Conservation (phyloP, 2,329 filamentous ascomycete species). For the Didymellaceae sp. region DNA sequence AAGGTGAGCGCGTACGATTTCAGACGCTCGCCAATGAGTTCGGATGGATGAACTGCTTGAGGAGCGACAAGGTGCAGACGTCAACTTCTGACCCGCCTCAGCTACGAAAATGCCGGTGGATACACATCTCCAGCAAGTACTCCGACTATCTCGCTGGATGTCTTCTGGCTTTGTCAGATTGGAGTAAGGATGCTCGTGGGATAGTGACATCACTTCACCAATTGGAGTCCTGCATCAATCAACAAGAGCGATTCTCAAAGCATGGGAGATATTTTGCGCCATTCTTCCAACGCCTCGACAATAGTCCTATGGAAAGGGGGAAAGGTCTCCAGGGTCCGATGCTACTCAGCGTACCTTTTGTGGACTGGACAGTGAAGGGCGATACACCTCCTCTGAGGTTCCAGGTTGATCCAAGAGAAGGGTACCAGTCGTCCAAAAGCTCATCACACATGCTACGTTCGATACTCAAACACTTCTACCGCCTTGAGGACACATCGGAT, state of each 20-base stretch:
- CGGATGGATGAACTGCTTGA: slow-evolving; percentile 52
- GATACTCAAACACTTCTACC: slow-evolving; percentile 53
- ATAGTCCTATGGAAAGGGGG: slow-evolving; percentile 15
- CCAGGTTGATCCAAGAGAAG: slow-evolving; percentile 51
- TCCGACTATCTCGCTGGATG: slow-evolving; percentile 48
- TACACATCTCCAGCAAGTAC: slow-evolving; percentile 53
- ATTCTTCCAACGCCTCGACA: slow-evolving; percentile 46
- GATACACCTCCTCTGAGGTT: slow-evolving; percentile 49
- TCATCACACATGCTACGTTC: slow-evolving; percentile 51
- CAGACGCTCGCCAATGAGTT: slow-evolving; percentile 47
- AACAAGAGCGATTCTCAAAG: slow-evolving; percentile 53
- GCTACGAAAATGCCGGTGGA: slow-evolving; percentile 49
- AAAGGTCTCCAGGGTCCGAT: slow-evolving; percentile 36
- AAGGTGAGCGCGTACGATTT: slow-evolving; percentile 47
- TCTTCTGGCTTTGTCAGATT: slow-evolving; percentile 41
- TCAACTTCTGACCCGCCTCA: slow-evolving; percentile 35
- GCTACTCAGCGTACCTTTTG: slow-evolving; percentile 51
- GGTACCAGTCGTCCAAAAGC: slow-evolving; percentile 48
- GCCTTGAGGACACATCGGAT: slow-evolving; percentile 52
- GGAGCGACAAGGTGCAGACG: slow-evolving; percentile 43
- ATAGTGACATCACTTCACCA: slow-evolving; percentile 34
- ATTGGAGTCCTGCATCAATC: slow-evolving; percentile 47
- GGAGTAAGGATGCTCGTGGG: slow-evolving; percentile 28
- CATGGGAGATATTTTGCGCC: slow-evolving; percentile 54
- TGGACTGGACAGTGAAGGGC: slow-evolving; percentile 52